Base-by-base conservation (phyloP, 495 filamentous ascomycete species). In the Paragyromitra xinjiangensis region DNA sequence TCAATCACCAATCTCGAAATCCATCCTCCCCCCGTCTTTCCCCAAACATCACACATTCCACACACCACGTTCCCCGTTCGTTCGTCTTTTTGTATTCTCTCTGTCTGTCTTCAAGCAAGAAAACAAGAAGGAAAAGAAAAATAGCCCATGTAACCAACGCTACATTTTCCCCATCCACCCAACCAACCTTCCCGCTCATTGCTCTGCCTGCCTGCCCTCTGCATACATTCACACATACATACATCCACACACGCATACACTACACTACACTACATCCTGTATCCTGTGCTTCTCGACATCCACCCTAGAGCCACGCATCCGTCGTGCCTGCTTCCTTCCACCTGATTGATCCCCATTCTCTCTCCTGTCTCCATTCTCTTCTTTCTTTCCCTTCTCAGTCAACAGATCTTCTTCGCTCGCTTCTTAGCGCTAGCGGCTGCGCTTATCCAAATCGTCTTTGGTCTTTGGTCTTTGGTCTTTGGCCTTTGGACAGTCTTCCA, bases 391-490 rank as follows among this genome's bases (percentile, higher is more conserved):
- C 19, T 29, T 29, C 53, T 19, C 40, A 22, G n/a, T 19, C 39
- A 59, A 48, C 22, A 50, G 56, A 14, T 56, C 56, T 40, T 39
- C 67, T 56, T 73, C 69, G 40, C 22, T 73, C 70, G 74, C 40
- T 73, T 65, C 69, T 48, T 40, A 24, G 77, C 77, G 75, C 77
- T 74, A 71, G 74, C 77, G 77, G 77, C 66, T 72, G 77, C 77
- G 77, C 77, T 79, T 79, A 76, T 78, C 75, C 37, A 78, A 66
- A 69, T 61, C 56, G 53, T 64, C 59, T 40, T 69, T 65, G 29
- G 29, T 34, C 48, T 50, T 50, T 71, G 19, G 53, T 64, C 59
- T 40, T 69, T 65, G 29, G 29, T 34, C 48, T 50, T 50, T 71
- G 19, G 19, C 19, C 59, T 40, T 69, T 71, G 56, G 72, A 29